These are phyloP conservation scores for Dujonia santamariae DNA, from an alignment of 1,139 yeast genomes.

Conservation along the genomic window DNA sequence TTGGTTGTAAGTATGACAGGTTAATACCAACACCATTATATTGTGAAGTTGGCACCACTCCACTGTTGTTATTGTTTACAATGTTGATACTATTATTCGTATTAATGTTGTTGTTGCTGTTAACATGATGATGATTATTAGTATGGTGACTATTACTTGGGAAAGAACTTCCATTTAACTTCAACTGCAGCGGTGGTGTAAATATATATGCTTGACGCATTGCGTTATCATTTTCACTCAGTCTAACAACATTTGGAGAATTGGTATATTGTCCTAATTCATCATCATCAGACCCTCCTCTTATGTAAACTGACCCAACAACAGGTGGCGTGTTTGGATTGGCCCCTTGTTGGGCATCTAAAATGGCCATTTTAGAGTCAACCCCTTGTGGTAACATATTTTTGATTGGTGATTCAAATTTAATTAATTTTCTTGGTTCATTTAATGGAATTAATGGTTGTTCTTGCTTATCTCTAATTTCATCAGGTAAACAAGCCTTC, in stretches of 20 bases:
- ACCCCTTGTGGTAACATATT: constrained; percentile 74
- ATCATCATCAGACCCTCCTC: constrained; percentile 73
- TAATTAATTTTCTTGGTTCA: constrained; percentile 64
- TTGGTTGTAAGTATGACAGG: neutral
- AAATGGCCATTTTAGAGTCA: constrained; percentile 66
- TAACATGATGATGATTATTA: neutral
- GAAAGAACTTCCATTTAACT: constrained; percentile 31
- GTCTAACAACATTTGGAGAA: constrained; percentile 46
- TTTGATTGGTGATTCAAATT: constrained; percentile 80
- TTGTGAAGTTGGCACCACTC: neutral
- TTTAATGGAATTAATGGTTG: constrained; percentile 60
- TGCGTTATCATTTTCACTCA: constrained; percentile 60
- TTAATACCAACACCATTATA: neutral
- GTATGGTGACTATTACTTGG: constrained; percentile 14
- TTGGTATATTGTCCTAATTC: constrained; percentile 72
- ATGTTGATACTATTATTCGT: neutral
- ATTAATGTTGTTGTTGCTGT: too few species aligned
- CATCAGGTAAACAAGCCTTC: constrained; percentile 98
- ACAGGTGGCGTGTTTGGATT: constrained; percentile 81
- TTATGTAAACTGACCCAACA: constrained; percentile 82
- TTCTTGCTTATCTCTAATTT: constrained; percentile 81
- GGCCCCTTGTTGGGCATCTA: constrained; percentile 79
- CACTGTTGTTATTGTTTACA: neutral
- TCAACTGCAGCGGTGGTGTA: constrained; percentile 47
- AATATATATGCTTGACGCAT: constrained; percentile 40